A percentile compares a stretch with the other conserved stretches of the same genome.
Conservation (phyloP, 2,329 filamentous ascomycete genomes). For the Claviceps fusiformis region DNA sequence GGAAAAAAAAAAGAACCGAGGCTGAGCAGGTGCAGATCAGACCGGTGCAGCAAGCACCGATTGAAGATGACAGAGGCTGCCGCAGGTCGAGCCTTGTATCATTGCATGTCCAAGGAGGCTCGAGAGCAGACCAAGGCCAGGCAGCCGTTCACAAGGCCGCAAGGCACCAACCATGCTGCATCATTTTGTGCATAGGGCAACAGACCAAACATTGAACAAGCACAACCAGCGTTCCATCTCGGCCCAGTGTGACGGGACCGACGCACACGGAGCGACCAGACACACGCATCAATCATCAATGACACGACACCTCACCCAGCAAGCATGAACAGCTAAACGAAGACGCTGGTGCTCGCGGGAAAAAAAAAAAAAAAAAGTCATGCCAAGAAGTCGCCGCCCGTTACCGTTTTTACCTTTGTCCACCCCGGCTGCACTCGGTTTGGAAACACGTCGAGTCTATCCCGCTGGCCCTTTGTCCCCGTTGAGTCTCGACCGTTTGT, state of each 20-base stretch:
- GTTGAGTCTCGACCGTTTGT: no score
- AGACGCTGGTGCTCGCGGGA: not conserved
- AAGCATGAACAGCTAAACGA: not conserved
- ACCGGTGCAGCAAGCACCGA: not conserved
- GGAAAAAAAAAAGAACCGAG: no score
- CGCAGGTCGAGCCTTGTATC: not conserved
- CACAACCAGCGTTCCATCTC: no score
- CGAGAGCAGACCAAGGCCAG: not conserved
- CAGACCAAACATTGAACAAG: no score
- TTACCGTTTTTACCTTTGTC: not conserved
- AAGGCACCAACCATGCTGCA: not conserved
- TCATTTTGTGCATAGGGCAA: not conserved
- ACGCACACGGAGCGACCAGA: not conserved
- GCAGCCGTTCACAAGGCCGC: not conserved
- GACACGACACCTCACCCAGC: not conserved
- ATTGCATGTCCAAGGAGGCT: not conserved
- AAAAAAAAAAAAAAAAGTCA: no score
- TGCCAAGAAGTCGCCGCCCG: not conserved
- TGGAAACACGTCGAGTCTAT: no score
- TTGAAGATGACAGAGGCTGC: not conserved
- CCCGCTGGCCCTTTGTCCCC: no score
- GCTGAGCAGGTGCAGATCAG: not conserved
- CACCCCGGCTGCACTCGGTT: no score
- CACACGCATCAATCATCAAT: not conserved
- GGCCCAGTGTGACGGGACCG: no score